Percentiles rank a stretch among this genome's conserved stretches.
Conservation (phyloP, 192 early-diverging fungal genomes). For the Phycomyces nitens region DNA sequence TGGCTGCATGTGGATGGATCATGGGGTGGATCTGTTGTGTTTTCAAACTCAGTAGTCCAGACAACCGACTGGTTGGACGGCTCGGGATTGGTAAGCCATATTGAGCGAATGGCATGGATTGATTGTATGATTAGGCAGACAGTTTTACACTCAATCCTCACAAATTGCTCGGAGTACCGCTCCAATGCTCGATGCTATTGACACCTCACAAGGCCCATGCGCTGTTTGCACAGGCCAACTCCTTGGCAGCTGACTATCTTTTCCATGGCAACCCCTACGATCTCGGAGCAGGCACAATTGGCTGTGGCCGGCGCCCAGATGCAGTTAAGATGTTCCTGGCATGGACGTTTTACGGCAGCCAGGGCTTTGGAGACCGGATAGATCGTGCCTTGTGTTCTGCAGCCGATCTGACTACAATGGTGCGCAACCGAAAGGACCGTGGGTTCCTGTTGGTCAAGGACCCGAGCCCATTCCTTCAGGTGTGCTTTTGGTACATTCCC, state of each 20-base stretch:
- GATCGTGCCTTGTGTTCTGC: conserved; percentile 56
- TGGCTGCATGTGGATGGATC: conserved; percentile 81
- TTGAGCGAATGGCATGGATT: not conserved
- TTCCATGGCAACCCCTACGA: conserved; percentile 67
- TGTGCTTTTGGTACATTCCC: conserved; percentile 80
- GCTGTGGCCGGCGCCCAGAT: conserved; percentile 77
- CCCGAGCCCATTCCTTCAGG: conserved; percentile 41
- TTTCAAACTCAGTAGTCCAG: conserved; percentile 45
- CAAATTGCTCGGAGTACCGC: conserved; percentile 75
- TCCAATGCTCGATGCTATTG: conserved; percentile 75
- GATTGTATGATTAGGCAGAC: conserved; percentile 41
- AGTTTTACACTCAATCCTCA: conserved; percentile 78
- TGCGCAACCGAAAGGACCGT: conserved; percentile 21
- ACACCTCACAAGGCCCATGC: conserved; percentile 38
- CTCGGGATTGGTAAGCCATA: conserved; percentile 36
- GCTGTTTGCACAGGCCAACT: conserved; percentile 59
- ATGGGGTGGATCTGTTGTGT: conserved; percentile 70
- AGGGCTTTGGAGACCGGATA: conserved; percentile 56
- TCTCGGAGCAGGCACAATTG: conserved; percentile 73
- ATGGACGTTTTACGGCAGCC: conserved; percentile 72
- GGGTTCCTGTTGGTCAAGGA: conserved; percentile 46
- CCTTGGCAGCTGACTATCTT: conserved; percentile 63
- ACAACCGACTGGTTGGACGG: conserved; percentile 46
- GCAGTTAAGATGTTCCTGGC: conserved; percentile 75
- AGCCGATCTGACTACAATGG: conserved; percentile 36